Base-by-base conservation (phyloP, 192 early-diverging fungal genomes). In the Rhizophagus clarus region DNA sequence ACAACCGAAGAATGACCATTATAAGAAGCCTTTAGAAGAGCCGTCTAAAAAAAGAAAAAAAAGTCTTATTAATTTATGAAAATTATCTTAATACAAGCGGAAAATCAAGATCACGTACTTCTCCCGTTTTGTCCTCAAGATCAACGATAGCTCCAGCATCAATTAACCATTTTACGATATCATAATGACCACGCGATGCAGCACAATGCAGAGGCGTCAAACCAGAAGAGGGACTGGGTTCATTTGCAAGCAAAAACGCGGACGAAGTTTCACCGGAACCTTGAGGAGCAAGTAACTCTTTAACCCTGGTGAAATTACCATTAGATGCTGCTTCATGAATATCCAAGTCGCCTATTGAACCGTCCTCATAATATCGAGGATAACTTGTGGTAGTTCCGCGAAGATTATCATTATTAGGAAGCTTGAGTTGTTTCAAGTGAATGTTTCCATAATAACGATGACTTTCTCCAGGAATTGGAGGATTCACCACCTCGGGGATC, bases 11-110 rank as follows among this genome's bases (percentile, higher is more conserved):
- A 76, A 80, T 91, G 90, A 8, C 94, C 95, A 73, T 84, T 80
- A 61, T 91, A 91, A 24, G 93, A 90, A 4, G 95, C 93, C 74
- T 94, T 94, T 37, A 91, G 68, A 0, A 96, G 81, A 8, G 94
- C 87, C 31, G 92, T 94, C 91, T 95, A 68, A 31, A 4, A 72
- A n/a, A 20, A 20, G 61, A 49, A 40, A 20, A 83, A 22, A 45
- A 64, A 29, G 29, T 56, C 63, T 71, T 10, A 11, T 20, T 71
- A 61, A 24, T 70, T 29, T 24, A 20, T 32, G 70, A 34, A 47
- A 34, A 32, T 56, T 32, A 80, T 63, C 22, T 34, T 15, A 64
- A 15, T 12, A 45, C 0, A 12, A 45, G 11, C 42, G 12, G 8
- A 45, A 81, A 4, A 61, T 61, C 28, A 28, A 32, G 26, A 4